These are phyloP conservation scores for Limonium bicolor DNA, from an alignment of 148 eudicot species.

Conservation along the genomic window DNA sequence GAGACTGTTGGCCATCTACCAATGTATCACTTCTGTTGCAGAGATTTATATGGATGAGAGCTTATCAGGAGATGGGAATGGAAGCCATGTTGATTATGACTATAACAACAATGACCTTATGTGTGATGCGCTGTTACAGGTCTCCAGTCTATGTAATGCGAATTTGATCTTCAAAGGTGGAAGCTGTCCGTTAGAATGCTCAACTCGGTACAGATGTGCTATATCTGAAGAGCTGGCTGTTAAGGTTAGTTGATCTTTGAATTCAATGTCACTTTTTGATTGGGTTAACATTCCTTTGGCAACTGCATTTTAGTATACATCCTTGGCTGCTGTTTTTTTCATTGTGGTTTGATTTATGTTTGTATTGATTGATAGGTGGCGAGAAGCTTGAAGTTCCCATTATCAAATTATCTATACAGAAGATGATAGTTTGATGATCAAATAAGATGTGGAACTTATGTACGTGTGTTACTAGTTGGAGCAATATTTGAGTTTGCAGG, in stretches of 20 bases:
- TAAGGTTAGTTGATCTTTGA: constrained; percentile 32
- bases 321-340: background rate
- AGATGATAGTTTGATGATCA: constrained; percentile 12
- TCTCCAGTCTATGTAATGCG: constrained; percentile 92
- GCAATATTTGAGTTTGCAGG: too few relatives aligned
- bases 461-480: too few relatives aligned
- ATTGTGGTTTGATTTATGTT: background rate
- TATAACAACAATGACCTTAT: constrained; percentile 29
- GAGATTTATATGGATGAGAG: constrained; percentile 35
- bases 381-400: constrained; percentile 80
- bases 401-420: constrained; percentile 68
- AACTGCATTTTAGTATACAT: background rate
- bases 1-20: constrained; percentile 79
- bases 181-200: constrained; percentile 86
- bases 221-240: constrained; percentile 80
- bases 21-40: constrained; percentile 59
- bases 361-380: constrained; percentile 43
- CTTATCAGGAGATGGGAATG: constrained; percentile 24
- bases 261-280: background rate
- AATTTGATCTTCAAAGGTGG: constrained; percentile 81
- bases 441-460: too few relatives aligned
- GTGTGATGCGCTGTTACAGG: constrained; percentile 76
- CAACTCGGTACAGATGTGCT: constrained; percentile 72
- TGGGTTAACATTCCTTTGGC: background rate
- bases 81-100: constrained; percentile 14